A percentile compares a stretch with the other conserved stretches of the same genome.
phyloP scores from a whole-genome alignment of 2,329 filamentous ascomycete species.

The Zopfia rhizophila region DNA sequence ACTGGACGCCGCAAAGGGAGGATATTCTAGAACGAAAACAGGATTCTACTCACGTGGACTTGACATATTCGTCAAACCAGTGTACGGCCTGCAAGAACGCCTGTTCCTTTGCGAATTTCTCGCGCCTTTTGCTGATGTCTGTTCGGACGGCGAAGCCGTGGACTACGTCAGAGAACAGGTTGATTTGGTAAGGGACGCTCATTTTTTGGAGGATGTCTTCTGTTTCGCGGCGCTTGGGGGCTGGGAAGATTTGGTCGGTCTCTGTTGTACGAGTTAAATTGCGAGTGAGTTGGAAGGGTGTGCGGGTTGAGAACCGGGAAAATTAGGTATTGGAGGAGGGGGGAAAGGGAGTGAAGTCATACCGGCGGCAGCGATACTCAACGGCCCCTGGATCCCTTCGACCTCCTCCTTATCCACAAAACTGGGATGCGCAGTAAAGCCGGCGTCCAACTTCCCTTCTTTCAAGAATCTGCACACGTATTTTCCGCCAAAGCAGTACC shows the following conservation, averaged over 20 bases:
- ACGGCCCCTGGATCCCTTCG: constrained; percentile 64
- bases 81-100: constrained; percentile 80
- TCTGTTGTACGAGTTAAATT: constrained; percentile 55
- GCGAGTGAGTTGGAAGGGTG: too few relatives aligned
- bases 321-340: not conserved
- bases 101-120: constrained; percentile 80
- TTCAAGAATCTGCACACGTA: constrained; percentile 71
- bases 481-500: constrained; percentile 64
- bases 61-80: constrained; percentile 78
- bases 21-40: too few relatives aligned
- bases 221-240: constrained; percentile 64
- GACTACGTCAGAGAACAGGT: constrained; percentile 73
- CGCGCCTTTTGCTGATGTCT: constrained; percentile 66
- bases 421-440: constrained; percentile 79
- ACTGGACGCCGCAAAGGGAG: too few relatives aligned
- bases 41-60: too few relatives aligned
- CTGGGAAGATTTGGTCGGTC: constrained; percentile 68
- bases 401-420: constrained; percentile 74
- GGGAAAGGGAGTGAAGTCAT: constrained; percentile 18
- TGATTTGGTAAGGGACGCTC: constrained; percentile 76
- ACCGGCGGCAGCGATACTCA: constrained; percentile 72
- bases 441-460: constrained; percentile 70
- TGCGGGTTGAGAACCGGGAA: not conserved
- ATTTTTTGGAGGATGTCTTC: constrained; percentile 68
- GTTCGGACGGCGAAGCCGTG: constrained; percentile 81